phyloP scores from a whole-genome alignment of 768 basidiomycete genomes.

The Omphalotus guepiniiformis region DNA sequence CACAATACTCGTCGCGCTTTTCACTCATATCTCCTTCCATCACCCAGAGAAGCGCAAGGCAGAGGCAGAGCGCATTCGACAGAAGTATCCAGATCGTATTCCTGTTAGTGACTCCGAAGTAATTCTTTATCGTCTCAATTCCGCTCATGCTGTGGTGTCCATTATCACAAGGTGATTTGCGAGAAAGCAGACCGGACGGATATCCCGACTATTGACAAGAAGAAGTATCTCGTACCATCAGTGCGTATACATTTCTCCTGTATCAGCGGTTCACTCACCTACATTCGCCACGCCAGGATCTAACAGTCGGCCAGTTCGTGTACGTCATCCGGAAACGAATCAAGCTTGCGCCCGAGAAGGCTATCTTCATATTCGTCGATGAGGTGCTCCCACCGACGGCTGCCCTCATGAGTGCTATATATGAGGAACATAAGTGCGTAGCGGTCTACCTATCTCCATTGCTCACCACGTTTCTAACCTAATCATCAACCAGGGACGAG shows the following conservation, averaged over 20 bases:
- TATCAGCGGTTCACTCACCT: neutral
- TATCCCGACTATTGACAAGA: conserved; percentile 99
- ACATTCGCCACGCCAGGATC: conserved; percentile 51
- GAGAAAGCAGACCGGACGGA: conserved; percentile 99
- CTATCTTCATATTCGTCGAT: conserved; percentile 99
- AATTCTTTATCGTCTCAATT: conserved; percentile 6
- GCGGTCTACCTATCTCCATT: conserved; percentile 4
- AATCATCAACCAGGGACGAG: conserved; percentile 70
- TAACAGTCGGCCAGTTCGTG: conserved; percentile 98
- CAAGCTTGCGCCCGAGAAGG: conserved; percentile 99
- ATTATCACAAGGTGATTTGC: conserved; percentile 96
- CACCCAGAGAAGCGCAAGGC: conserved; percentile 95
- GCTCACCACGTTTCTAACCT: conserved; percentile 14
- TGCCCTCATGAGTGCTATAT: conserved; percentile 97
- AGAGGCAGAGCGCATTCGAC: conserved; percentile 95
- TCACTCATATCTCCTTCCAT: conserved; percentile 27
- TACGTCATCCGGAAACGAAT: conserved; percentile 99
- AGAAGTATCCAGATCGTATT: conserved; percentile 98
- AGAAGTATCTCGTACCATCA: conserved; percentile 99
- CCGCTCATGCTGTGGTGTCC: conserved; percentile 10
- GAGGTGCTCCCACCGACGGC: conserved; percentile 98
- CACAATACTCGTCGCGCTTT: conserved; percentile 23
- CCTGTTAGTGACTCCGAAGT: conserved; percentile 61
- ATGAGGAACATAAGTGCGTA: conserved; percentile 98
- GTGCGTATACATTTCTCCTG: conserved; percentile 42